These are phyloP conservation scores for Trichoderma orchidacearum DNA, from an alignment of 495 filamentous ascomycete species.

Conservation along the genomic window DNA sequence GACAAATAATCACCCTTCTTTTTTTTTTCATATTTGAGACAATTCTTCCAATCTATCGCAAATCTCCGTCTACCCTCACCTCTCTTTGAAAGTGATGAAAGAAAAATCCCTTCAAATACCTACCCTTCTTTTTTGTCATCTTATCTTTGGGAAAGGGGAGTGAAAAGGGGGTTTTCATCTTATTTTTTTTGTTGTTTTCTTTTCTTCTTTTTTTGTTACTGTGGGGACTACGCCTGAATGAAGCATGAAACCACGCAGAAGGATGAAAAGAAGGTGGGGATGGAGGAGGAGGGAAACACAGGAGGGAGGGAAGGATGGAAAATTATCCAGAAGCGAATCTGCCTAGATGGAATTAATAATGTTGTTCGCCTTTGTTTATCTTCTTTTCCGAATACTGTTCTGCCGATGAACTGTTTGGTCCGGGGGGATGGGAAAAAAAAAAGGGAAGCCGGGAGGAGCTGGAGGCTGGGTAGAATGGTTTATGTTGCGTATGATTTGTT, in stretches of 20 bases:
- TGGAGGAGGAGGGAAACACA: neutral
- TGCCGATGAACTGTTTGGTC: too few species aligned
- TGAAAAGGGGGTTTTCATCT: neutral
- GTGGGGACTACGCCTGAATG: neutral
- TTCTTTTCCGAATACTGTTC: too few species aligned
- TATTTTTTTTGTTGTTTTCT: neutral
- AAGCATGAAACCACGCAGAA: neutral
- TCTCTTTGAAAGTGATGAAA: neutral
- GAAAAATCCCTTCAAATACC: neutral
- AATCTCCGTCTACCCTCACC: neutral
- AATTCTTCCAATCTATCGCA: neutral
- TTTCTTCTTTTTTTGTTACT: slow-evolving; percentile 3
- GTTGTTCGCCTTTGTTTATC: too few species aligned
- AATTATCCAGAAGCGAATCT: too few species aligned
- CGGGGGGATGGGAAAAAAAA: neutral
- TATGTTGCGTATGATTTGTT: neutral
- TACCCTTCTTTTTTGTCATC: neutral
- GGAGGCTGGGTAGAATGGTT: neutral
- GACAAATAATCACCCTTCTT: slow-evolving; percentile 4
- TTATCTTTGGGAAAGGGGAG: neutral
- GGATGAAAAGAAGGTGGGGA: neutral
- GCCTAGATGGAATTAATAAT: too few species aligned
- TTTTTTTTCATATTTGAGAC: slow-evolving; percentile 2
- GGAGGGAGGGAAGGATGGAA: neutral
- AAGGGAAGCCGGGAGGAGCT: neutral